A percentile compares a stretch with the other conserved stretches of the same genome.
Conservation (phyloP, 2,329 filamentous ascomycete genomes). For the Paramyrothecium roridum region DNA sequence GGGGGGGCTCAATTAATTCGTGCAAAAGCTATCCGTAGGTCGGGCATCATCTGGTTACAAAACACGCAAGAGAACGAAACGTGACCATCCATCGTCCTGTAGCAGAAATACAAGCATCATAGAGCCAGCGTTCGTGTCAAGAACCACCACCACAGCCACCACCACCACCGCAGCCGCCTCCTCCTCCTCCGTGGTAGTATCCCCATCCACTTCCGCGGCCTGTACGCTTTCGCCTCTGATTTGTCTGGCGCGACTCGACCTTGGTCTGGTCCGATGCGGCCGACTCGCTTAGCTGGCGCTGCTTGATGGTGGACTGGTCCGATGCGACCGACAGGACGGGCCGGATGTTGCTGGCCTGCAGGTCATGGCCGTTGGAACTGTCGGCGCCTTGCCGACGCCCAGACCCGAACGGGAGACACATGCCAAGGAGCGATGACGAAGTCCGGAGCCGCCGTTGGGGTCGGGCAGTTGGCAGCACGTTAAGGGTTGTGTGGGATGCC, state of each 20-base stretch:
- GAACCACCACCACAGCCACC: background rate
- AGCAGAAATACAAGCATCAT: too few relatives aligned
- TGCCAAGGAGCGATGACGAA: background rate
- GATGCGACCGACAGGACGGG: background rate
- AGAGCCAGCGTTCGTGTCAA: background rate
- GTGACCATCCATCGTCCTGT: too few relatives aligned
- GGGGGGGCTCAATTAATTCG: background rate
- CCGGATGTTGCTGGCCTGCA: background rate
- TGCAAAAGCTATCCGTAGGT: background rate
- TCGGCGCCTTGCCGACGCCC: background rate
- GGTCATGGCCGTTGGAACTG: background rate
- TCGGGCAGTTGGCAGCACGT: too few relatives aligned
- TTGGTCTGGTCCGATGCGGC: too few relatives aligned
- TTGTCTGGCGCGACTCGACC: too few relatives aligned
- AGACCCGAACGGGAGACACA: background rate
- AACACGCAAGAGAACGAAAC: too few relatives aligned
- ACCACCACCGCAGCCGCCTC: background rate
- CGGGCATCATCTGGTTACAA: too few relatives aligned
- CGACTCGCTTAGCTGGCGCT: background rate
- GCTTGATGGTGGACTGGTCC: constrained; percentile 1
- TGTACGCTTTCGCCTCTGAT: background rate
- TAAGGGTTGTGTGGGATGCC: too few relatives aligned
- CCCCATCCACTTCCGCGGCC: background rate
- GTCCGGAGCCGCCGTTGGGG: too few relatives aligned
- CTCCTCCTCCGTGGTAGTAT: background rate